These are phyloP conservation scores for Penstemon barbatus DNA, from an alignment of 257 asterid genomes.

Conservation along the genomic window DNA sequence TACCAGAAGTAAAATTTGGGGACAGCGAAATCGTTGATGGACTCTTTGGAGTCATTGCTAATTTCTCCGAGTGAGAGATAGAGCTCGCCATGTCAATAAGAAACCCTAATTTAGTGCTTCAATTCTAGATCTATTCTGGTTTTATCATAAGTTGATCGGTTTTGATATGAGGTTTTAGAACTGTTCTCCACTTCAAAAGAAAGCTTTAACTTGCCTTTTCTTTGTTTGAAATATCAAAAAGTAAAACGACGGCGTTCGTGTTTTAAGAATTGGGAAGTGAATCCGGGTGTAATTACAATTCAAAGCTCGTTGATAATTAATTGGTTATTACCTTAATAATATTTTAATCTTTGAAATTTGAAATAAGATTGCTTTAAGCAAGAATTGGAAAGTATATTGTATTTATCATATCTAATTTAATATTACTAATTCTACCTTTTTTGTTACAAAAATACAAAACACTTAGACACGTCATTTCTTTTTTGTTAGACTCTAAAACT, in stretches of 20 bases:
- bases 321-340: slow-evolving; percentile 20
- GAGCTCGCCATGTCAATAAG: slow-evolving; percentile 44
- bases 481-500: too few relatives aligned
- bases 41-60: slow-evolving; percentile 50
- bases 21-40: slow-evolving; percentile 40
- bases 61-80: slow-evolving; percentile 55
- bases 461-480: too few relatives aligned
- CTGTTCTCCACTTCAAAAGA: slow-evolving; percentile 15
- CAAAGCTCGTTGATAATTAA: slow-evolving; percentile 7
- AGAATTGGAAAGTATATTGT: too few relatives aligned
- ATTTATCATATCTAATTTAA: too few relatives aligned
- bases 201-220: slow-evolving; percentile 19
- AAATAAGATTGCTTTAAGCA: neutral
- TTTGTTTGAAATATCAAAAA: neutral
- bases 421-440: too few relatives aligned
- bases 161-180: slow-evolving; percentile 12
- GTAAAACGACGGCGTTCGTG: slow-evolving; percentile 32
- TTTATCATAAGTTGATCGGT: slow-evolving; percentile 14
- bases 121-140: neutral
- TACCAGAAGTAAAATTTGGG: slow-evolving; percentile 45
- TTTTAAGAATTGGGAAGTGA: slow-evolving; percentile 1
- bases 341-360: slow-evolving; percentile 27
- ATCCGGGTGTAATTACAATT: slow-evolving; percentile 6
- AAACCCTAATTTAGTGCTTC: slow-evolving; percentile 15
- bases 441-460: too few relatives aligned